A percentile compares a stretch with the other conserved stretches of the same genome.
phyloP scores from a whole-genome alignment of 2,329 filamentous ascomycete species.

The Falciphora oryzae region DNA sequence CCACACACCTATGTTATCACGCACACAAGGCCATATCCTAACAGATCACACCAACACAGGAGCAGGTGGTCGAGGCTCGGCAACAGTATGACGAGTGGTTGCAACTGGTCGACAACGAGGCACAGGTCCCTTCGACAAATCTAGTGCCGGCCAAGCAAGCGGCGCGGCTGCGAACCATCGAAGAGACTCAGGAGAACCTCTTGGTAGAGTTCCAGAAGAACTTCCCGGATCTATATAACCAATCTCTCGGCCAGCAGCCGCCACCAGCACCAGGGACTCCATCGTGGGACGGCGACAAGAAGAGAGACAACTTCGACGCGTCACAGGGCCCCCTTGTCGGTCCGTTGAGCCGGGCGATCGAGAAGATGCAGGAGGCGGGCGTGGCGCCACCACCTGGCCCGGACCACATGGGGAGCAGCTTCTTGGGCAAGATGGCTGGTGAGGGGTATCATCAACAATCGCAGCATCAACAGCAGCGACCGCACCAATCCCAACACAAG shows the following conservation, averaged over 20 bases:
- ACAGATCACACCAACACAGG: conserved; percentile 1
- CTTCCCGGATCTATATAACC: conserved; percentile 40
- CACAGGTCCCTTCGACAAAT: conserved; percentile 31
- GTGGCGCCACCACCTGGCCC: conserved; percentile 9
- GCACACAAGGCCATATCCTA: not conserved
- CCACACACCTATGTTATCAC: not conserved
- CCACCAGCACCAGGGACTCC: conserved; percentile 5
- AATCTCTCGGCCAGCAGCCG: conserved; percentile 32
- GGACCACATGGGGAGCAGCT: conserved; percentile 9
- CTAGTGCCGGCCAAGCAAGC: conserved; percentile 31
- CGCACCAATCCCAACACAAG: not conserved
- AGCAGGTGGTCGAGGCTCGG: conserved; percentile 25
- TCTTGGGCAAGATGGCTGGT: conserved; percentile 17
- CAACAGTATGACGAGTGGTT: conserved; percentile 41
- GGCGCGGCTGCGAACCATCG: conserved; percentile 35
- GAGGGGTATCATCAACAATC: too few relatives aligned
- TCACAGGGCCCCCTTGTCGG: conserved; percentile 22
- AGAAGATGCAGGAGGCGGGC: conserved; percentile 26
- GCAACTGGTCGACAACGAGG: conserved; percentile 35
- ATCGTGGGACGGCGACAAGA: conserved; percentile 12
- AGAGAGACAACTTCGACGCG: conserved; percentile 16
- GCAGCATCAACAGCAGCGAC: too few relatives aligned
- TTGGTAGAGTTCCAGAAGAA: conserved; percentile 42
- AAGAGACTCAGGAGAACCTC: conserved; percentile 40
- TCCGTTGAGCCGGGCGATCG: conserved; percentile 25